Percentiles rank a stretch among this genome's conserved stretches.
Evolutionary conservation across 2,329 filamentous ascomycete genomes (phyloP).

Genomic region (Arthrobotrys musiformis): DNA sequence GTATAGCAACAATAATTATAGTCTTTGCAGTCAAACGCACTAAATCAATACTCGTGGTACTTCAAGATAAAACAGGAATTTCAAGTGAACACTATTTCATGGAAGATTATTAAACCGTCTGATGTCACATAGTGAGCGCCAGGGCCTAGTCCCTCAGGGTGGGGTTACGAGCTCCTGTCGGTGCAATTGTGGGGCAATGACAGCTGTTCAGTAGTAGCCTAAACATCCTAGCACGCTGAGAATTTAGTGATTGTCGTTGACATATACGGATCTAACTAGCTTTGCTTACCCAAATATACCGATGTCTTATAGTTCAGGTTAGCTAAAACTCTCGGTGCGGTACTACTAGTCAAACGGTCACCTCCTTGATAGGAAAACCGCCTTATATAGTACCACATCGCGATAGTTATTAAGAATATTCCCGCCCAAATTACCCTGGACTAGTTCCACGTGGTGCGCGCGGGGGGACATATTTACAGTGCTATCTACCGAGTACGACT

Average conservation of each 20-base stretch:
- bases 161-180: background rate
- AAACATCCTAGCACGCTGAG: background rate
- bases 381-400: no score
- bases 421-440: no score
- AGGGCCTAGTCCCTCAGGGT: background rate
- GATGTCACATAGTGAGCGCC: background rate
- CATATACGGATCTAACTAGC: background rate
- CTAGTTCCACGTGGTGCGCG: no score
- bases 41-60: background rate
- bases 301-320: background rate
- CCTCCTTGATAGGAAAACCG: no score
- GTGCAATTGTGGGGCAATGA: background rate
- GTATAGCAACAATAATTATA: background rate
- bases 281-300: background rate
- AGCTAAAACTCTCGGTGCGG: no score
- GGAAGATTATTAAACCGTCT: background rate
- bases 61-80: no score
- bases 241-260: background rate
- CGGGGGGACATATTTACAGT: no score
- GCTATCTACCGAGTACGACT: no score
- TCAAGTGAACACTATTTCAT: background rate
- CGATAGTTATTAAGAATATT: no score
- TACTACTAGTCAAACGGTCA: no score
- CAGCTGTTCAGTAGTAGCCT: background rate
- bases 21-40: background rate